Base-by-base conservation (phyloP, 169 alveolate species). In the Plasmodium relictum region DNA sequence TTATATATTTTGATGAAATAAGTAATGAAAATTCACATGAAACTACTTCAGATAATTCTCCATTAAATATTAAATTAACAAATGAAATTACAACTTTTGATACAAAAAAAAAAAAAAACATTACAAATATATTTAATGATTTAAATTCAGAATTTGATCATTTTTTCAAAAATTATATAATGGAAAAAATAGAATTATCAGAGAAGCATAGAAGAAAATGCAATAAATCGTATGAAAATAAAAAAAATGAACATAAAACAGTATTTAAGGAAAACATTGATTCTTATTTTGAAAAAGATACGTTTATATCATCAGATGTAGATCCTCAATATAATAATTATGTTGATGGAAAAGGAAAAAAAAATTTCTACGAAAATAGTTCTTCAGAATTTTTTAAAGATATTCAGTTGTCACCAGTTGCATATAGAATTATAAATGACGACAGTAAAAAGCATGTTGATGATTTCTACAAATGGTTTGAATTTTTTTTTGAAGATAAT, bases 401-500 rank as follows among this genome's bases (percentile, higher is more conserved):
- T 10, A 83, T 83, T 8, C 73, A 83, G 31, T 42, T 72, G 18
- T 83, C 91, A 24, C 91, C 91, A 18, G n/a, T 83, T 52, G 52
- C 70, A n/a, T 68, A 68, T 45, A 83, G 68, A 83, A 31, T 68
- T 62, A 83, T 83, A 20, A 83, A 83, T 56, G 91, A 83, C 52
- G 52, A 58, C 22, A 66, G 37, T 39, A 72, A 66, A 26, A 52
- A 61, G 16, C 85, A 68, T 44, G 45, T 68, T 41, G 26, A 71
- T 48, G 80, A 56, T 4, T 83, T 68, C 68, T 83, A 83, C 45
- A 83, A 59, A 45, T 83, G 91, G 91, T 83, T 83, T 83, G 91
- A 83, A 14, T 83, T 68, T 14, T 83, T 83, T 68, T 83, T 83
- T 62, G 68, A 54, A 8, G 39, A 68, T 52, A 48, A 31, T 24